Percentiles rank a stretch among this genome's conserved stretches.
phyloP scores from a whole-genome alignment of 169 alveolate genomes.

The Blepharisma undulans region DNA sequence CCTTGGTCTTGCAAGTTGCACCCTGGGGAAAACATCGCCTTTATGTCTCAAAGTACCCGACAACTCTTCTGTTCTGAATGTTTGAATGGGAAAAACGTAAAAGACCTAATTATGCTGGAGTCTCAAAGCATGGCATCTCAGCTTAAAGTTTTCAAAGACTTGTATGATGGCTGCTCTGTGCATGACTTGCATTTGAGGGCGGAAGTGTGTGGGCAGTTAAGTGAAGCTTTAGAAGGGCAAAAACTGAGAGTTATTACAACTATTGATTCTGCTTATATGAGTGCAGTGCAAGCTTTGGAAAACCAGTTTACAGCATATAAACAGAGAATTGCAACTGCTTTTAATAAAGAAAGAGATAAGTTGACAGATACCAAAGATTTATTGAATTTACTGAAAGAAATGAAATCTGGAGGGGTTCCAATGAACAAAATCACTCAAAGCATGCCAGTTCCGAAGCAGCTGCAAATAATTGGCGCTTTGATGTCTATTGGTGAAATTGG shows the following conservation, averaged over 20 bases:
- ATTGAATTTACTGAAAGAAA: not conserved
- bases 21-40: constrained; percentile 25
- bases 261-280: not conserved
- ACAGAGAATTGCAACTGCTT: not conserved
- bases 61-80: constrained; percentile 32
- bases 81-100: not conserved
- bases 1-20: constrained; percentile 43
- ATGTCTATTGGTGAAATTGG: constrained; percentile 13
- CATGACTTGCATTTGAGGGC: constrained; percentile 24
- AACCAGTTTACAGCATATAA: not conserved
- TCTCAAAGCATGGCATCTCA: not conserved
- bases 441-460: not conserved
- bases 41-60: not conserved
- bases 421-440: not conserved
- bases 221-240: constrained; percentile 25
- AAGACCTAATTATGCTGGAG: not conserved
- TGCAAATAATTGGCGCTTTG: not conserved
- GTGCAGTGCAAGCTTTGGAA: constrained; percentile 9
- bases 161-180: not conserved
- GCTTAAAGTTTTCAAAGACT: not conserved
- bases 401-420: not conserved
- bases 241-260: not conserved
- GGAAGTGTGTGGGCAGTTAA: not conserved
- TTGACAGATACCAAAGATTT: not conserved
- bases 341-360: constrained; percentile 15